These are phyloP conservation scores for Beta vulgaris DNA, from an alignment of 148 eudicot genomes.

Conservation along the genomic window DNA sequence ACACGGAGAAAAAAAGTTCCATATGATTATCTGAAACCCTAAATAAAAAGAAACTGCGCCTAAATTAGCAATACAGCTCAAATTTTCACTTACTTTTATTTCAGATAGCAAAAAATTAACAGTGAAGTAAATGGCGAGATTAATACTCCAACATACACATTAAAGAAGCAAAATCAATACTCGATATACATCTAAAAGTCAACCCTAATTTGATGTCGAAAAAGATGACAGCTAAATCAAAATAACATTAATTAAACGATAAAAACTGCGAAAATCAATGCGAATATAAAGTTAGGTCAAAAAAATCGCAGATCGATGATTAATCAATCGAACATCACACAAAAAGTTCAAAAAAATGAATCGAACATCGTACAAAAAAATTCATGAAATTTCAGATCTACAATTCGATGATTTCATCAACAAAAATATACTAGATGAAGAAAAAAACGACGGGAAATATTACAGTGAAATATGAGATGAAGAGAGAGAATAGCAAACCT, in stretches of 20 bases:
- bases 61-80: no score
- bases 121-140: no score
- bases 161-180: neutral
- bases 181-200: neutral
- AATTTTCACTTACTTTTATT: no score
- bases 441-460: neutral
- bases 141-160: no score
- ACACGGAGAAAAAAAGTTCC: no score
- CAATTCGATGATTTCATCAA: neutral
- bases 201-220: neutral
- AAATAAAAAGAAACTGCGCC: no score
- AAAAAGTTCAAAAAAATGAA: neutral
- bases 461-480: neutral
- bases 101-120: no score
- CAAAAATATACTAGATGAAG: neutral
- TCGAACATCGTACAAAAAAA: neutral
- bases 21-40: no score
- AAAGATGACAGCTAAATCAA: neutral
- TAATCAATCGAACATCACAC: neutral
- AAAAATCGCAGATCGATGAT: neutral
- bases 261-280: neutral
- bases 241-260: neutral
- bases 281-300: neutral
- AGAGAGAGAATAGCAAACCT: neutral
- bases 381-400: neutral